Evolutionary conservation across 768 basidiomycete species (phyloP).

Genomic region (Vararia minispora): DNA sequence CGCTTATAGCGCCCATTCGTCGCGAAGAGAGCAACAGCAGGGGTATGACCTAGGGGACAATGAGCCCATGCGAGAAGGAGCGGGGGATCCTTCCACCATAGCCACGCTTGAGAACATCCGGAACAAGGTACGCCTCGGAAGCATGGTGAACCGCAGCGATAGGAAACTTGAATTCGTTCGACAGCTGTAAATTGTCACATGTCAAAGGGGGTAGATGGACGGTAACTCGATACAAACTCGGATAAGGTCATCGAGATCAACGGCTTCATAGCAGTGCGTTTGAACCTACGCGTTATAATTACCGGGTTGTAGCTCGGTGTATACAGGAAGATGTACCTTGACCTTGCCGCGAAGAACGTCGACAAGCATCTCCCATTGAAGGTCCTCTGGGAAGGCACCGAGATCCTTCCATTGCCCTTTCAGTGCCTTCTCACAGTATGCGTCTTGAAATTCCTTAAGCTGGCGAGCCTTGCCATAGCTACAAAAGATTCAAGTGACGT

Average conservation of each 20-base stretch:
- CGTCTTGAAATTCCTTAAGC: constrained; percentile 58
- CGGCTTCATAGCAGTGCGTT: constrained; percentile 52
- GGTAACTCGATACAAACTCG: too few species aligned
- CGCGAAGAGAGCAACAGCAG: constrained; percentile 72
- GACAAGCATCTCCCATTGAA: constrained; percentile 72
- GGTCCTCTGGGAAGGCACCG: constrained; percentile 53
- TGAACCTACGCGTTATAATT: constrained; percentile 28
- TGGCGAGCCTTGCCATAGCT: constrained; percentile 57
- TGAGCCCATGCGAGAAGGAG: background rate
- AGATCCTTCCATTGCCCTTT: constrained; percentile 37
- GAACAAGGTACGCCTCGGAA: constrained; percentile 85
- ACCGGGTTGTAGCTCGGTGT: background rate
- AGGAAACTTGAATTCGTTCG: constrained; percentile 84
- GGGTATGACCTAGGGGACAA: constrained; percentile 32
- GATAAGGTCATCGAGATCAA: constrained; percentile 43
- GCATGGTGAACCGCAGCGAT: constrained; percentile 82
- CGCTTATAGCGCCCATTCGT: constrained; percentile 63
- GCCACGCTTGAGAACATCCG: constrained; percentile 65
- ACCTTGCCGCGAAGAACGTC: constrained; percentile 72
- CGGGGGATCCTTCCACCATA: constrained; percentile 23
- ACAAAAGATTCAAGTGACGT: constrained; percentile 29
- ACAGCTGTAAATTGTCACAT: constrained; percentile 34
- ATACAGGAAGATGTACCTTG: constrained; percentile 34
- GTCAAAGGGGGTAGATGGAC: too few species aligned
- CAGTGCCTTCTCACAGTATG: constrained; percentile 43